Evolutionary conservation across 768 basidiomycete genomes (phyloP), one percentile per base, ranked within the genome.

Genomic region (Holtermannia corniformis): DNA sequence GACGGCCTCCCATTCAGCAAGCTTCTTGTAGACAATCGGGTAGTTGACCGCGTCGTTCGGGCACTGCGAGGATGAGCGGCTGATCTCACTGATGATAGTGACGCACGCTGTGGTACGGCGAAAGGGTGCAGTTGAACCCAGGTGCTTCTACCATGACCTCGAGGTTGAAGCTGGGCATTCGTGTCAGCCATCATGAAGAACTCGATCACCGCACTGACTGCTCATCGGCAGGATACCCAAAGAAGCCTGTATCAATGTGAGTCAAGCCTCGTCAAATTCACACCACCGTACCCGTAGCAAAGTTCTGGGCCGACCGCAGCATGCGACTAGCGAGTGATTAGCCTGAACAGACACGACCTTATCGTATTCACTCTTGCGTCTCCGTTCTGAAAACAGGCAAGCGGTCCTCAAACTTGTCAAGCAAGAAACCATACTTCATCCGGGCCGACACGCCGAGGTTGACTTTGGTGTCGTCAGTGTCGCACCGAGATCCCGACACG

Each of bases 371-470:
- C 68, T 75, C 74, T 81, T 86, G 83, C 3, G 82, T 83, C 67
- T 85, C 84, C 0, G 84, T 87, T 28, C 86, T 76, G 71, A 88
- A 87, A 1, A 87, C 85, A 2, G 86, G 86, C 14, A 87, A 71
- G 13, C 78, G 80, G 5, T 59, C 57, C 78, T 81, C 64, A 82
- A 87, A 69, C 79, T 81, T 79, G 79, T 85, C 76, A 3, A 90
- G 58, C 37, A 87, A 74, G 71, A 81, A 85, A 0, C 86, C 87
- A 59, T 89, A 90, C 75, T 86, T 75, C 37, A 76, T 58, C 21
- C 78, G 82, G 59, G 86, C 76, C 20, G 84, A 78, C 67, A 81
- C 80, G 10, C 85, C 82, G 12, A 86, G 76, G 32, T 84, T 82
- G 52, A 87, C 70, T 67, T 27, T 54, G 41, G 3, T 21, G 25